Percentiles rank a stretch among this genome's conserved stretches.
These are phyloP conservation scores for Pyrenophora teres DNA, from an alignment of 2,329 filamentous ascomycete species.

Conservation along the genomic window DNA sequence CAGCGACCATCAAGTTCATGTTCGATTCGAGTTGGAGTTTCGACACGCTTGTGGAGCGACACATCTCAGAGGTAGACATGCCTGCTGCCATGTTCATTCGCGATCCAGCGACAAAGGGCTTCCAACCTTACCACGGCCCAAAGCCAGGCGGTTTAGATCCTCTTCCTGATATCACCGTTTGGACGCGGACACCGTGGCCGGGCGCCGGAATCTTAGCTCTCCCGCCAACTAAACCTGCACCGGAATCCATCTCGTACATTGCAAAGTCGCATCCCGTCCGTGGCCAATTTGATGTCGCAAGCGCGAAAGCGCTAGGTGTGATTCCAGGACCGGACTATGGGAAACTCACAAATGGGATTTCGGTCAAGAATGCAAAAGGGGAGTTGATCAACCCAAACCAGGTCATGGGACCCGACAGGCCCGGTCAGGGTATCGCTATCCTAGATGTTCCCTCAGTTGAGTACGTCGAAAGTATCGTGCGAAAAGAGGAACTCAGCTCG, in stretches of 20 bases:
- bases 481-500: conserved; percentile 73
- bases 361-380: conserved; percentile 67
- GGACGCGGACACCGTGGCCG: conserved; percentile 80
- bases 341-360: conserved; percentile 65
- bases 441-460: conserved; percentile 74
- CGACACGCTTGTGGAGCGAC: conserved; percentile 70
- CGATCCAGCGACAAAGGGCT: conserved; percentile 62
- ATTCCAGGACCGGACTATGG: conserved; percentile 62
- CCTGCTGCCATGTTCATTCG: conserved; percentile 73
- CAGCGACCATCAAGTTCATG: conserved; percentile 72
- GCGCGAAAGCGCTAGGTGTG: conserved; percentile 69
- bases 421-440: conserved; percentile 76
- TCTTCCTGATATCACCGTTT: conserved; percentile 69
- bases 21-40: conserved; percentile 77
- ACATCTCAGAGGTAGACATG: conserved; percentile 67
- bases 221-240: conserved; percentile 69
- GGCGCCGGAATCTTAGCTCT: conserved; percentile 67
- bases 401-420: conserved; percentile 72
- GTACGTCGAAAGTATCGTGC: conserved; percentile 72
- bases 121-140: conserved; percentile 74
- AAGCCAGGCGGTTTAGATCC: conserved; percentile 57
- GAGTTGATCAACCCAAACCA: conserved; percentile 79
- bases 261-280: conserved; percentile 75
- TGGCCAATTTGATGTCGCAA: conserved; percentile 75
- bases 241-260: conserved; percentile 81